Evolutionary conservation across 2,329 filamentous ascomycete genomes (phyloP), one percentile per base, ranked within the genome.

Genomic region (Didymella segeticola): DNA sequence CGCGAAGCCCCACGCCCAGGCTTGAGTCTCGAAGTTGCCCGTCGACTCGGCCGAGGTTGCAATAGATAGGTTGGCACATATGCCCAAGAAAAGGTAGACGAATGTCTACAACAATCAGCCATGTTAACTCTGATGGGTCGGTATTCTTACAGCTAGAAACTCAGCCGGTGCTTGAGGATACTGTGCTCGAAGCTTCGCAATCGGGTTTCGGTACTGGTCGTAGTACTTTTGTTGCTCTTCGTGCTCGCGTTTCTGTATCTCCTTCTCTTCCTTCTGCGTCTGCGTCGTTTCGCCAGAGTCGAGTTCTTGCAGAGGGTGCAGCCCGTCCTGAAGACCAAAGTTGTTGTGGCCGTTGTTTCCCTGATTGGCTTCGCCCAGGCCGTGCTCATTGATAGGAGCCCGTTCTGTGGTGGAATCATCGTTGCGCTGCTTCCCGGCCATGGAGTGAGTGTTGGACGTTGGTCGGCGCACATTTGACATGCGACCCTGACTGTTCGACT

Each of bases 141-240:
- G 9, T 9, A 17, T 7, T 57, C 66, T 52, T 53, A 81, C 80
- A 3, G 77, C 81, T 8, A 85, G 74, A 1, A 80, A 75, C 57
- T 85, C 82, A 1, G 82, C 82, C 2, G 83, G 71, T 23, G 80
- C 79, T 62, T 84, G 82, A 10, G 81, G 77, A 60, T 82, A 79
- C 29, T 79, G 75, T 0, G 80, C 79, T 19, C 82, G 77, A 20
- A 83, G 79, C 72, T 26, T 79, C 76, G 81, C 82, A 78, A 60
- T 76, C 63, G 20, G 79, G 61, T 82, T 83, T 46, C 82, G 78
- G 23, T 82, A 73, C 58, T 81, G 79, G 15, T 81, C 77, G 56
- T 79, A 78, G 29, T 77, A 75, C 1, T 78, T 69, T 33, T 80
- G 66, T 2, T 78, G 75, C 20, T 78, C 75, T 34, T 80, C 63